Base-by-base conservation (phyloP, 495 filamentous ascomycete genomes). In the Lasiosphaeria miniovina region DNA sequence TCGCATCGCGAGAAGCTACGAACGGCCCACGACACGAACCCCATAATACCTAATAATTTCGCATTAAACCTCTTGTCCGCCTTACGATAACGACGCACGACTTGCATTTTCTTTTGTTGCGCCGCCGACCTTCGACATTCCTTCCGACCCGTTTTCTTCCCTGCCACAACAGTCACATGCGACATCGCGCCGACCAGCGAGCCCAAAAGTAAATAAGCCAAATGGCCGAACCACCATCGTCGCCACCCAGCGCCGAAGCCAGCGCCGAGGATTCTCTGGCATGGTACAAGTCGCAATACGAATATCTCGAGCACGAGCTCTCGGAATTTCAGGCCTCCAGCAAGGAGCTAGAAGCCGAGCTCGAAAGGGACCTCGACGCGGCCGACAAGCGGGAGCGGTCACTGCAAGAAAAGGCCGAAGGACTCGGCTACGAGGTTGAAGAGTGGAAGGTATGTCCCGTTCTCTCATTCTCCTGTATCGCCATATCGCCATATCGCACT, bases 241-340 rank as follows among this genome's bases (percentile, higher is more conserved):
- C 85, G 52, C 83, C 82, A 54, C 82, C 84, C 36, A 83, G 75
- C 63, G 80, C 79, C 58, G 75, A 78, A 50, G 76, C 84, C 56
- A 82, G 78, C 33, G 71, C 80, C 36, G 84, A 89, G 68, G 87
- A 92, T 63, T 87, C 91, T 54, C 76, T 97, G 33, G 84, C 88
- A 43, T 96, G 93, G 80, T 98, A 98, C 80, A 98, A 98, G 75
- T 74, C 86, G 46, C 94, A 98, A 73, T 97, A 98, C 79, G 91
- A 96, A 71, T 85, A 91, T 68, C 82, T 98, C 9, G 93, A 95
- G 76, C 79, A 87, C 52, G 94, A 98, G 71, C 83, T 98, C 60
- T 84, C 90, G 55, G 94, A 98, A 64, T 98, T 98, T 71, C 93
- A 97, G 69, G 81, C 89, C 57, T 96, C 91, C 50, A 96, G 91